A percentile compares a stretch with the other conserved stretches of the same genome.
phyloP scores from a whole-genome alignment of 1,284 basidiomycete species.

The Mycosarcoma mackinlayi region DNA sequence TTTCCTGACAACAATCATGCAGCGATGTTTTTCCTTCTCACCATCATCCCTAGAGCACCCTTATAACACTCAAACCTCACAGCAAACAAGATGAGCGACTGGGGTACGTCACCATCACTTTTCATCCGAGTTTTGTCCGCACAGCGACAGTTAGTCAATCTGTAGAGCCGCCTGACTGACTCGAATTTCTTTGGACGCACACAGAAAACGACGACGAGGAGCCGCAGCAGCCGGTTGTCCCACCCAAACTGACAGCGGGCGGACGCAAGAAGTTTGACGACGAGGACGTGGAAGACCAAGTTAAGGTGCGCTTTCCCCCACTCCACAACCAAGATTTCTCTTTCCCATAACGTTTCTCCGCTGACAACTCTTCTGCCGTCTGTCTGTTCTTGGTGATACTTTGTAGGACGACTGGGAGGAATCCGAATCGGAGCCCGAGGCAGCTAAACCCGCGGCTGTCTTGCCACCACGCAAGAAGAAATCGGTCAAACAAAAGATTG shows the following conservation, averaged over 20 bases:
- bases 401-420: slow-evolving; percentile 67
- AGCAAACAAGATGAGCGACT: slow-evolving; percentile 54
- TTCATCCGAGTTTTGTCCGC: too few relatives aligned
- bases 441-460: slow-evolving; percentile 29
- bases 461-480: slow-evolving; percentile 63
- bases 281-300: slow-evolving; percentile 64
- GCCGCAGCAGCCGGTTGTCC: slow-evolving; percentile 30
- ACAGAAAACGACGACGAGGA: slow-evolving; percentile 65
- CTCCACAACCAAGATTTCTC: neutral
- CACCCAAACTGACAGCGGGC: slow-evolving; percentile 30
- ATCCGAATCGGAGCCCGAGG: slow-evolving; percentile 56
- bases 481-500: slow-evolving; percentile 65
- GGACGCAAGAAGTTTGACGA: slow-evolving; percentile 64
- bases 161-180: neutral
- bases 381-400: too few relatives aligned
- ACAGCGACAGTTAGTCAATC: neutral
- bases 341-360: neutral
- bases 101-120: slow-evolving; percentile 40
- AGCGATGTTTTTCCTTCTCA: neutral
- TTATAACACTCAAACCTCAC: neutral
- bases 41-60: slow-evolving; percentile 17
- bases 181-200: neutral
- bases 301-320: slow-evolving; percentile 44
- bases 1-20: too few relatives aligned
- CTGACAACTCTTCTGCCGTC: neutral